A percentile compares a stretch with the other conserved stretches of the same genome.
phyloP scores from a whole-genome alignment of 2,329 filamentous ascomycete genomes.

The Fusarium protoensiforme region DNA sequence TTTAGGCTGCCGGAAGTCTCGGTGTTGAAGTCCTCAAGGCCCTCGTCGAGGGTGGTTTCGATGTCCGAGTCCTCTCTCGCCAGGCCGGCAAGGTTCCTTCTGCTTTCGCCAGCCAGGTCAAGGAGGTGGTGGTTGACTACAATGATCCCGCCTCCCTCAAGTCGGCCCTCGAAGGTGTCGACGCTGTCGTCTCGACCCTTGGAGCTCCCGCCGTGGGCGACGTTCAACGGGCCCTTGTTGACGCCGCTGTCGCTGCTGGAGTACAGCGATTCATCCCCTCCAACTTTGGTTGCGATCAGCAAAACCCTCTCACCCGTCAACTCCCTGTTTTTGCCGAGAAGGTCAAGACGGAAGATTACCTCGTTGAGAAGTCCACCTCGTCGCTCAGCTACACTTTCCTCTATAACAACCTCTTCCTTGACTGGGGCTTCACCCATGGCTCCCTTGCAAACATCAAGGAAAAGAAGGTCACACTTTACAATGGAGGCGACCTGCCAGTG shows the following conservation, averaged over 20 bases:
- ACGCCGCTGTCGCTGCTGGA: conserved; percentile 4
- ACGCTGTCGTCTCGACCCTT: conserved; percentile 6
- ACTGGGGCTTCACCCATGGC: conserved; percentile 6
- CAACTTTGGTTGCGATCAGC: conserved; percentile 9
- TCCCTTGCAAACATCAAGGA: neutral
- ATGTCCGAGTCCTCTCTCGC: neutral
- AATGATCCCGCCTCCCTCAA: conserved; percentile 1
- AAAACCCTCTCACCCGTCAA: conserved; percentile 1
- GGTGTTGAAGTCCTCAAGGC: conserved; percentile 4
- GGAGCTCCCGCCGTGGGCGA: neutral
- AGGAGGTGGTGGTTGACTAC: conserved; percentile 6
- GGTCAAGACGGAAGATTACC: neutral
- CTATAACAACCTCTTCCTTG: conserved; percentile 11
- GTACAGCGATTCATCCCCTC: conserved; percentile 11
- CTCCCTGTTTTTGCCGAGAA: neutral
- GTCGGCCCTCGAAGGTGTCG: conserved; percentile 1
- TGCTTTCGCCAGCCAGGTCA: neutral
- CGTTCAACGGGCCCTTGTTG: neutral
- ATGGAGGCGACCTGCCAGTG: neutral
- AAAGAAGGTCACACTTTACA: neutral
- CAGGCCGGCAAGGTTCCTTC: conserved; percentile 3
- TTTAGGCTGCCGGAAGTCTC: neutral
- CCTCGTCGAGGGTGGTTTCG: neutral
- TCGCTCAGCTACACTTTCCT: conserved; percentile 1
- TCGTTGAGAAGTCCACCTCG: neutral